Base-by-base conservation (phyloP, 768 basidiomycete species). In the Tremella yokohamensis region DNA sequence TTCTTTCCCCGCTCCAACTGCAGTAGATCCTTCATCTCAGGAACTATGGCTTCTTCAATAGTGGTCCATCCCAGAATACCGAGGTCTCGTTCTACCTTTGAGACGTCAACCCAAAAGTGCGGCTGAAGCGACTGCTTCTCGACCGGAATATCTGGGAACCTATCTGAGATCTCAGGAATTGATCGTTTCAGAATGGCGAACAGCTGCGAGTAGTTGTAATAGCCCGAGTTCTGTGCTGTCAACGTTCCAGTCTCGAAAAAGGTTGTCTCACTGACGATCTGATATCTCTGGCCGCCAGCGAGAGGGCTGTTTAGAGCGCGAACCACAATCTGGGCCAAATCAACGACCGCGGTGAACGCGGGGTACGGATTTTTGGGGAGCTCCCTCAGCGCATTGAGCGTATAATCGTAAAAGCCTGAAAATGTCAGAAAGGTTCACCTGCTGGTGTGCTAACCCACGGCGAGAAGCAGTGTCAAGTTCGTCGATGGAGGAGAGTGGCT, bases 1-100 rank as follows among this genome's bases (percentile, higher is more conserved):
- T 34, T 34, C 29, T 34, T 34, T 6, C 29, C 29, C 6, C 29
- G 29, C 20, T 52, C 51, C 51, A 52, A 37, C 15, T 52, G 8
- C 16, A 52, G 34, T 16, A 52, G 22, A 29, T 22, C 51, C 22
- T 52, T 20, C 24, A 37, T 34, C 19, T 52, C 24, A 4, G 52
- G 37, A 19, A 54, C 52, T 24, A 54, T 40, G 9, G 52, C 26
- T 3, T 54, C 40, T 26, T 54, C 52, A 4, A 54, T 13, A 24
- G 7, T 18, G 12, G 52, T 18, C 52, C 52, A 54, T 19, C 22
- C 38, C 8, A 12, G 16, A 4, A 54, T n/a, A 13, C 52, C 52
- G 20, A 54, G 26, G 22, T 54, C 52, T 40, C 52, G n/a, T 26
- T 54, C 52, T n/a, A 40, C 52, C 26, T 54, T 54, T 22, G 18